Conservation (phyloP, 495 filamentous ascomycete species). For the Talaromyces liani region DNA sequence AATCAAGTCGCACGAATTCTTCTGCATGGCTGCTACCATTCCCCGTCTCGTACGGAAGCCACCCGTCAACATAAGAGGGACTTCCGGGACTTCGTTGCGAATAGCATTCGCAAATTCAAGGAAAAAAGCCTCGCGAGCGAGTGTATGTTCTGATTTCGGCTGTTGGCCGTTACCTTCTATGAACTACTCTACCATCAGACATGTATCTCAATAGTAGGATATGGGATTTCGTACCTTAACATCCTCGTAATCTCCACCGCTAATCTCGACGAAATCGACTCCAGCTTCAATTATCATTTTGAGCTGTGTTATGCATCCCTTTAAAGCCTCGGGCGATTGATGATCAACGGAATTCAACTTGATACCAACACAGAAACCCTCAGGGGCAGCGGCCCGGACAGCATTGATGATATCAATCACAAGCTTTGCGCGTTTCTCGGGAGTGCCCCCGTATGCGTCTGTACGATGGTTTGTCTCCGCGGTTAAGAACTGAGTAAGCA, state of each 20-base stretch:
- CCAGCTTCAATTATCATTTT: constrained; percentile 41
- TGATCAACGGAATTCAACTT: constrained; percentile 58
- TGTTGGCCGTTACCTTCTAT: constrained; percentile 11
- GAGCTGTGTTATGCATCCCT: constrained; percentile 47
- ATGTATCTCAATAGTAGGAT: background rate
- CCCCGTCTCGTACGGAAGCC: constrained; percentile 50
- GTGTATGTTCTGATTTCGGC: constrained; percentile 29
- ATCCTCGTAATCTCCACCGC: constrained; percentile 52
- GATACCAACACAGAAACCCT: constrained; percentile 48
- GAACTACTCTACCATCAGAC: constrained; percentile 7
- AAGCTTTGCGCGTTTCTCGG: constrained; percentile 63
- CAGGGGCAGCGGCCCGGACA: constrained; percentile 36
- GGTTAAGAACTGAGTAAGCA: constrained; percentile 67
- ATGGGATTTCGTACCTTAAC: constrained; percentile 20
- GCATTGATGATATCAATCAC: constrained; percentile 47
- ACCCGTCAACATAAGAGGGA: constrained; percentile 45
- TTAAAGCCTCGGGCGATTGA: constrained; percentile 30
- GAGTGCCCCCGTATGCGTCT: constrained; percentile 65
- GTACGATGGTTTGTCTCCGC: constrained; percentile 54
- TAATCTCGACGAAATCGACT: constrained; percentile 58
- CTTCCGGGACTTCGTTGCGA: constrained; percentile 31
- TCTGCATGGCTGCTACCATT: constrained; percentile 43
- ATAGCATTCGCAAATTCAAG: constrained; percentile 45
- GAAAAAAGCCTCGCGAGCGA: constrained; percentile 55
- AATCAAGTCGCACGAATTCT: constrained; percentile 50